Percentiles rank a stretch among this genome's conserved stretches.
phyloP scores from a whole-genome alignment of 1,284 basidiomycete species.

The Ganoderma sinense region DNA sequence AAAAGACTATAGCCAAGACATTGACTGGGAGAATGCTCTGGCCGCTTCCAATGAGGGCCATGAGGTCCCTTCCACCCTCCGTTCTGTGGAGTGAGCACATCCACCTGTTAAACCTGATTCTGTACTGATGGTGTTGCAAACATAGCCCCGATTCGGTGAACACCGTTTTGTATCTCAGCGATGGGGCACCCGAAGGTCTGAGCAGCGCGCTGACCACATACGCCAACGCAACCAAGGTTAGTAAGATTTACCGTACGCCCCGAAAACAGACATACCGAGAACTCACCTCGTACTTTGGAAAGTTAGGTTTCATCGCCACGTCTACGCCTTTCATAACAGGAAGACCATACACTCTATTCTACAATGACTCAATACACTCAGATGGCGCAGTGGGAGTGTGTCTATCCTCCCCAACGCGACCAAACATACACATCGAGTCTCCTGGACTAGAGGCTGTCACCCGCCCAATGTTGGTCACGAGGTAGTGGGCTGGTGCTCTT shows the following conservation, averaged over 20 bases:
- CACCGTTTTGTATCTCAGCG: constrained; percentile 68
- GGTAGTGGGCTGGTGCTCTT: constrained; percentile 43
- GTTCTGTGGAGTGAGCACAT: constrained; percentile 45
- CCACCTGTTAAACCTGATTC: not conserved
- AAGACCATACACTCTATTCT: constrained; percentile 79
- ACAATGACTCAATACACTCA: constrained; percentile 62
- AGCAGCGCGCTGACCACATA: constrained; percentile 56
- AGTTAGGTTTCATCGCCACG: constrained; percentile 79
- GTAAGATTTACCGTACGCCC: constrained; percentile 2
- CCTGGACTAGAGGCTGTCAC: constrained; percentile 64
- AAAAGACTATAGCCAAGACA: constrained; percentile 16
- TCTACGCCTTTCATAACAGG: constrained; percentile 90
- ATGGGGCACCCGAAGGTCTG: constrained; percentile 69
- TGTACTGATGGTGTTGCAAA: not conserved
- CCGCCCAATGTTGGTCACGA: constrained; percentile 60
- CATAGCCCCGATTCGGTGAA: constrained; percentile 49
- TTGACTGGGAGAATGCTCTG: constrained; percentile 65
- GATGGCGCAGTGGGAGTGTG: constrained; percentile 77
- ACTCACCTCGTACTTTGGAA: not conserved
- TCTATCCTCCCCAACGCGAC: constrained; percentile 33
- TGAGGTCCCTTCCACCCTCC: constrained; percentile 47
- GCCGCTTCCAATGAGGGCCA: constrained; percentile 38
- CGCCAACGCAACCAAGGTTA: constrained; percentile 59
- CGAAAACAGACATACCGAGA: not conserved
- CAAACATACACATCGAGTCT: constrained; percentile 51